Evolutionary conservation across 495 filamentous ascomycete species (phyloP).

Genomic region (Extremus antarcticus): DNA sequence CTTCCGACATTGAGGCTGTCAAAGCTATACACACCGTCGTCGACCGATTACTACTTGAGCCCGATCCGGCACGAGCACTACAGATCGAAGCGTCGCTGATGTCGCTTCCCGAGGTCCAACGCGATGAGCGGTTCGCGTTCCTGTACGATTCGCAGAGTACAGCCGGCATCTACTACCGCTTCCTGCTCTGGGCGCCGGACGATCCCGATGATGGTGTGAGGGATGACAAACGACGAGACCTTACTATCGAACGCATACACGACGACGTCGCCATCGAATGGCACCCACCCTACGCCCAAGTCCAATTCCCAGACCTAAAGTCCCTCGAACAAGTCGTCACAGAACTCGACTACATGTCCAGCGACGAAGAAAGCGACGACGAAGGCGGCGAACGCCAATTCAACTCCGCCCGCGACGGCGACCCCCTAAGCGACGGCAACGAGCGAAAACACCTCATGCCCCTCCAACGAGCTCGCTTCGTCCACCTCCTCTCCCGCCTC

Average conservation of each 20-base stretch:
- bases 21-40: slow-evolving; percentile 80
- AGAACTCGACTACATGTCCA: slow-evolving; percentile 75
- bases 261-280: slow-evolving; percentile 59
- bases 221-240: slow-evolving; percentile 19
- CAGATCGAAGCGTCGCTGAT: slow-evolving; percentile 92
- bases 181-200: slow-evolving; percentile 76
- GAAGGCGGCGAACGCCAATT: slow-evolving; percentile 51
- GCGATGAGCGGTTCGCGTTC: slow-evolving; percentile 85
- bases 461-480: slow-evolving; percentile 70
- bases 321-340: slow-evolving; percentile 64
- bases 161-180: slow-evolving; percentile 82
- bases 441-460: slow-evolving; percentile 71
- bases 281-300: slow-evolving; percentile 52
- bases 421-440: slow-evolving; percentile 30
- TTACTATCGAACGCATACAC: slow-evolving; percentile 41
- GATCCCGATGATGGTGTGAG: slow-evolving; percentile 40
- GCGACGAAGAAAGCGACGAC: slow-evolving; percentile 75
- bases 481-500: slow-evolving; percentile 66
- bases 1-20: slow-evolving; percentile 66
- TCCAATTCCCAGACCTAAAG: slow-evolving; percentile 67
- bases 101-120: slow-evolving; percentile 66
- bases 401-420: slow-evolving; percentile 31
- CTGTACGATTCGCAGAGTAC: slow-evolving; percentile 77
- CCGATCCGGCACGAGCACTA: slow-evolving; percentile 43
- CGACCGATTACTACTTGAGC: slow-evolving; percentile 56